Percentiles rank a stretch among this genome's conserved stretches.
Conservation (phyloP, 2,329 filamentous ascomycete genomes). For the Phialophora verrucosa region DNA sequence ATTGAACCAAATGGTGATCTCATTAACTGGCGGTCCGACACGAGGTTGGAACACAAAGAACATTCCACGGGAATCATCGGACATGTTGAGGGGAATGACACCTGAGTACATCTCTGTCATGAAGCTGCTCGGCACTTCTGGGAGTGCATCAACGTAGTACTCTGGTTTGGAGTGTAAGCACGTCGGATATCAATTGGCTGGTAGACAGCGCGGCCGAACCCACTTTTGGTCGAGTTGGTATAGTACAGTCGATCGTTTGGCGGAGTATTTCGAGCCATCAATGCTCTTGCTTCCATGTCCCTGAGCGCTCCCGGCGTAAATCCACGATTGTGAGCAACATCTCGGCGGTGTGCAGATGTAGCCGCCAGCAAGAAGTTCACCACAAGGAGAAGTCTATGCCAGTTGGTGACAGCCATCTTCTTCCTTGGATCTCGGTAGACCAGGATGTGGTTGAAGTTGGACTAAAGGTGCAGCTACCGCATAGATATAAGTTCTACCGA, state of each 20-base stretch:
- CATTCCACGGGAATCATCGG: slow-evolving; percentile 28
- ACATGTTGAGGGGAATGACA: slow-evolving; percentile 33
- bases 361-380: slow-evolving; percentile 22
- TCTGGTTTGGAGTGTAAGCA: slow-evolving; percentile 12
- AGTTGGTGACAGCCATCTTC: slow-evolving; percentile 20
- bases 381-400: slow-evolving; percentile 17
- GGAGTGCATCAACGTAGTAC: slow-evolving; percentile 34
- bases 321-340: slow-evolving; percentile 27
- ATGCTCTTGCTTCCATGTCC: slow-evolving; percentile 24
- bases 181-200: neutral
- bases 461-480: slow-evolving; percentile 24
- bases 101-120: slow-evolving; percentile 36
- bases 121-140: slow-evolving; percentile 31
- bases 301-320: slow-evolving; percentile 27
- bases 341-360: slow-evolving; percentile 14
- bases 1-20: slow-evolving; percentile 38
- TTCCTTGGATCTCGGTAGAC: neutral
- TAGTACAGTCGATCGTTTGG: slow-evolving; percentile 22
- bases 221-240: slow-evolving; percentile 29
- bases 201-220: slow-evolving; percentile 4
- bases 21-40: slow-evolving; percentile 36
- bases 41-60: slow-evolving; percentile 39
- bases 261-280: slow-evolving; percentile 20
- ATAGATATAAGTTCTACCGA: slow-evolving; percentile 22
- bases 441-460: slow-evolving; percentile 3